A percentile compares a stretch with the other conserved stretches of the same genome.
phyloP scores from a whole-genome alignment of 495 filamentous ascomycete genomes.

The Xylaria palmicola region DNA sequence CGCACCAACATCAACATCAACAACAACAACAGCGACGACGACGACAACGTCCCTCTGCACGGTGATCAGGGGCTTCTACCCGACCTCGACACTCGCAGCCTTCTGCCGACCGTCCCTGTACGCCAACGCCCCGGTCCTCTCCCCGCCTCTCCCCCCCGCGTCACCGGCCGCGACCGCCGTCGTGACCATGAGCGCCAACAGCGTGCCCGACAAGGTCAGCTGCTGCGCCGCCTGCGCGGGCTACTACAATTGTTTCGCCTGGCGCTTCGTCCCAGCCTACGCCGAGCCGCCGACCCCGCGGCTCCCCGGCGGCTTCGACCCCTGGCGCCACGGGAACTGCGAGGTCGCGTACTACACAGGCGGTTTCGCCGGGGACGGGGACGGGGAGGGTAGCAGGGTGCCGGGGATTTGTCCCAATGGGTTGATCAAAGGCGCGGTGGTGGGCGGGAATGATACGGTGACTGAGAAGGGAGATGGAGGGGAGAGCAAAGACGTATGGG shows the following conservation, averaged over 20 bases:
- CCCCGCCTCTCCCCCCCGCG: slow-evolving; percentile 6
- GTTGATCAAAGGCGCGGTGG: slow-evolving; percentile 5
- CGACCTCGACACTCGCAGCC: slow-evolving; percentile 26
- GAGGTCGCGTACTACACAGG: slow-evolving; percentile 28
- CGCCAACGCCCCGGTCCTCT: slow-evolving; percentile 24
- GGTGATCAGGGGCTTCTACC: slow-evolving; percentile 22
- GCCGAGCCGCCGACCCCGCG: slow-evolving; percentile 17
- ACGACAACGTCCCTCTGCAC: slow-evolving; percentile 21
- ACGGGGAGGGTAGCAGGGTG: not conserved
- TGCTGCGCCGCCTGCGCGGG: slow-evolving; percentile 30
- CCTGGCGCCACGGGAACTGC: slow-evolving; percentile 29
- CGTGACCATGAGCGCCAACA: slow-evolving; percentile 22
- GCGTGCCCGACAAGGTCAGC: slow-evolving; percentile 29
- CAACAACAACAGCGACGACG: too few relatives aligned
- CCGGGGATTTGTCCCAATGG: slow-evolving; percentile 29
- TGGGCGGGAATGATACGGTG: not conserved
- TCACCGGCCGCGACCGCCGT: slow-evolving; percentile 18
- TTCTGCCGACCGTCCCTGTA: slow-evolving; percentile 30
- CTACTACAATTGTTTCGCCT: slow-evolving; percentile 33
- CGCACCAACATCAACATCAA: too few relatives aligned
- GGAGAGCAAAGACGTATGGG: slow-evolving; percentile 17
- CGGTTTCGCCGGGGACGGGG: not conserved
- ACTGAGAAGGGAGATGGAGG: not conserved
- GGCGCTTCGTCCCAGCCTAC: slow-evolving; percentile 29
- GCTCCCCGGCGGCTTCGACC: slow-evolving; percentile 30